These are phyloP conservation scores for Hippophae rhamnoides DNA, from an alignment of 306 rosid species.

Conservation along the genomic window DNA sequence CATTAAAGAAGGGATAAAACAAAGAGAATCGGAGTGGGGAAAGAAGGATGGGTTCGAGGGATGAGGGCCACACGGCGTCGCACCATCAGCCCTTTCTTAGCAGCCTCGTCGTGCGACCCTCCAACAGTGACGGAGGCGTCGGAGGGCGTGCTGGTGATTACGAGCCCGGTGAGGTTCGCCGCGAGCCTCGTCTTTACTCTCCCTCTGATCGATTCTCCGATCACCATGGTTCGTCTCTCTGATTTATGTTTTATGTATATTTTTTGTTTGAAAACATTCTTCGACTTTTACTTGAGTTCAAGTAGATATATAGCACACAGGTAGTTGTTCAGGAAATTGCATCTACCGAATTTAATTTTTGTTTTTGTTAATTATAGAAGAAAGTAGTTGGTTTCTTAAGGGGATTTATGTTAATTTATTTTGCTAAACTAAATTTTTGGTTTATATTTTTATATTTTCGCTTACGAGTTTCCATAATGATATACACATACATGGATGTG, in stretches of 20 bases:
- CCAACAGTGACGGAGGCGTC: conserved; percentile 32
- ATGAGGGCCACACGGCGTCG: conserved; percentile 31
- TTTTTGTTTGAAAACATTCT: not conserved
- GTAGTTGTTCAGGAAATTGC: no score
- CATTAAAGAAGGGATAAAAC: no score
- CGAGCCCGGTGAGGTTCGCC: conserved; percentile 48
- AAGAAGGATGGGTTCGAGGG: conserved; percentile 35
- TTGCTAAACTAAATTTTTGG: no score
- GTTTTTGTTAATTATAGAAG: no score
- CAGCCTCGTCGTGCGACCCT: conserved; percentile 50
- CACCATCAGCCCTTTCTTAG: conserved; percentile 48
- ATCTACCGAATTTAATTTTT: no score
- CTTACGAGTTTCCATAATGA: no score
- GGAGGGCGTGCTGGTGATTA: conserved; percentile 38
- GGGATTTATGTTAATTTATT: no score
- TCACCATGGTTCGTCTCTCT: conserved; percentile 34
- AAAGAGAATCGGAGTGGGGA: no score
- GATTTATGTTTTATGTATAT: not conserved
- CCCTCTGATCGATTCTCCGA: conserved; percentile 35
- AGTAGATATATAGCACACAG: not conserved
- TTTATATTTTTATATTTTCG: no score
- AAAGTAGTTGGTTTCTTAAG: no score
- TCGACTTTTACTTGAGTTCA: not conserved
- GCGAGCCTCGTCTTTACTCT: conserved; percentile 34
- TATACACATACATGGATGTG: no score